Percentiles rank a stretch among this genome's conserved stretches.
Conservation (phyloP, 2,329 filamentous ascomycete species). For the Phaeoacremonium minimum region DNA sequence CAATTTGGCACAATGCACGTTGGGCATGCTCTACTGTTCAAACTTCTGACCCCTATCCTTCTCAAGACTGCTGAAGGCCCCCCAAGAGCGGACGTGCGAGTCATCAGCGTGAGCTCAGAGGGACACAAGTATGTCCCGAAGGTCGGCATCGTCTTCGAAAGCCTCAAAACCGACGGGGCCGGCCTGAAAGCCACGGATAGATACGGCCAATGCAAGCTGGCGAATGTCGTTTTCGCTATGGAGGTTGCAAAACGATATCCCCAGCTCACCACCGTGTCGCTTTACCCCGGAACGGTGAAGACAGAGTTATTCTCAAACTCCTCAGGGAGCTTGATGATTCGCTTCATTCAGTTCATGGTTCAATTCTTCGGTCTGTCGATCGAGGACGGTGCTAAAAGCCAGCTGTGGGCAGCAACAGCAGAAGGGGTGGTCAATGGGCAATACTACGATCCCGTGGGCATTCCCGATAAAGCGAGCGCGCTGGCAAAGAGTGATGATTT, state of each 20-base stretch:
- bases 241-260: constrained; percentile 33
- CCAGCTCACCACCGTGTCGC: constrained; percentile 23
- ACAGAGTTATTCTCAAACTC: constrained; percentile 22
- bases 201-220: constrained; percentile 44
- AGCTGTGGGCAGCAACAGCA: constrained; percentile 31
- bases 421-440: constrained; percentile 20
- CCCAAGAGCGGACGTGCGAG: constrained; percentile 13
- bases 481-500: constrained; percentile 14
- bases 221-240: constrained; percentile 36
- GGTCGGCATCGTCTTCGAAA: constrained; percentile 23
- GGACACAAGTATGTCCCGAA: constrained; percentile 16
- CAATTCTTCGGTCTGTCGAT: constrained; percentile 11
- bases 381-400: constrained; percentile 28
- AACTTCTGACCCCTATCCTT: constrained; percentile 25
- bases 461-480: constrained; percentile 12
- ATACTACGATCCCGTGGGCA: constrained; percentile 29
- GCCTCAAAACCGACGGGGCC: constrained; percentile 17
- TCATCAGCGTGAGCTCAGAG: constrained; percentile 16
- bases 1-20: constrained; percentile 39
- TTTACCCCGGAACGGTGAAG: constrained; percentile 35
- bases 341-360: constrained; percentile 4
- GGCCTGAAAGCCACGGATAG: constrained; percentile 23
- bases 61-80: constrained; percentile 14
- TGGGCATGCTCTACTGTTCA: constrained; percentile 33
- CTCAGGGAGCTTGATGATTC: constrained; percentile 4